Percentiles rank a stretch among this genome's conserved stretches.
Evolutionary conservation across 2,329 filamentous ascomycete species (phyloP).

Genomic region (Trichoderma semiorbis): DNA sequence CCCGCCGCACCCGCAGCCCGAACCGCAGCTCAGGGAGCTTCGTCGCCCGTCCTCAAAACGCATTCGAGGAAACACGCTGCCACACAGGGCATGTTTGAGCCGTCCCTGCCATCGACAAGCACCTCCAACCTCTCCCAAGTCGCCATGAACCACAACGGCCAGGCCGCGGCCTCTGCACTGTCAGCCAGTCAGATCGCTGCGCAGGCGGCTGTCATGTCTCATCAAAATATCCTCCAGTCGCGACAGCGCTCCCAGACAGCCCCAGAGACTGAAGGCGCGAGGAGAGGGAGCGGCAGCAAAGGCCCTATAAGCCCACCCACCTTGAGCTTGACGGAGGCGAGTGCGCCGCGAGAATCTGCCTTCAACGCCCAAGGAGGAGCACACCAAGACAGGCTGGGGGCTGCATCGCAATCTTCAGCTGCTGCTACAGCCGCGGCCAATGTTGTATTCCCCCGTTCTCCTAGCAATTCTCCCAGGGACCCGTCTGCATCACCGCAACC

Average conservation of each 20-base stretch:
- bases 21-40: constrained; percentile 28
- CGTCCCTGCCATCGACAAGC: constrained; percentile 62
- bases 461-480: constrained; percentile 49
- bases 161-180: constrained; percentile 38
- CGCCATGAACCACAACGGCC: constrained; percentile 44
- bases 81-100: constrained; percentile 74
- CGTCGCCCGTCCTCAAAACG: constrained; percentile 34
- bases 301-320: constrained; percentile 59
- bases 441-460: constrained; percentile 66
- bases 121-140: constrained; percentile 53
- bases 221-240: constrained; percentile 49
- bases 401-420: constrained; percentile 60
- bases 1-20: constrained; percentile 40
- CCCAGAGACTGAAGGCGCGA: constrained; percentile 45
- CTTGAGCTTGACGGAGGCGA: constrained; percentile 62
- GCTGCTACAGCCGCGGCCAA: constrained; percentile 67
- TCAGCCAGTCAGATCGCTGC: constrained; percentile 76
- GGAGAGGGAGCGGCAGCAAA: constrained; percentile 44
- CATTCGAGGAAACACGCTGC: constrained; percentile 66
- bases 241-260: constrained; percentile 74
- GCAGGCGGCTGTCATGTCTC: constrained; percentile 70
- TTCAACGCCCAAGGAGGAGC: constrained; percentile 51
- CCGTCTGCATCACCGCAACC: constrained; percentile 35
- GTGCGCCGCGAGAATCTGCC: constrained; percentile 54
- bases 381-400: constrained; percentile 52